A percentile compares a stretch with the other conserved stretches of the same genome.
These are phyloP conservation scores for Yamadazyma membranifaciens DNA, from an alignment of 1,139 yeast species.

Conservation along the genomic window DNA sequence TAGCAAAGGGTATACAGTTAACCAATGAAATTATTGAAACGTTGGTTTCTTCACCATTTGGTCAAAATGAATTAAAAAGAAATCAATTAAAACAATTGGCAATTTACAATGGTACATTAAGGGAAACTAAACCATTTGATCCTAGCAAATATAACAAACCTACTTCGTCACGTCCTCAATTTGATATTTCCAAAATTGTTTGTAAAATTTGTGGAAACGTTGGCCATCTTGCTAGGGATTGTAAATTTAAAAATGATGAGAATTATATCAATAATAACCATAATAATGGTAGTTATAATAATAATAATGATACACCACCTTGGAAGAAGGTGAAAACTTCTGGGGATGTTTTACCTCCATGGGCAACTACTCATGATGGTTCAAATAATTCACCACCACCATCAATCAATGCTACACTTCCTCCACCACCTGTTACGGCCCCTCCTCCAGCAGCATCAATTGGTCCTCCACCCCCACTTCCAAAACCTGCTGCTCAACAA, in stretches of 20 bases:
- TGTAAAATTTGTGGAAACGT: conserved; percentile 77
- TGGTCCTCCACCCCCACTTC: conserved; percentile 24
- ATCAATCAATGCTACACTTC: conserved; percentile 24
- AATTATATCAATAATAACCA: too few relatives aligned
- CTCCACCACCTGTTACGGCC: conserved; percentile 31
- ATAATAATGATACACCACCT: conserved; percentile 11
- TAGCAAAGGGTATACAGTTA: conserved; percentile 70
- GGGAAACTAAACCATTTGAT: conserved; percentile 74
- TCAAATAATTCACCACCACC: conserved; percentile 16
- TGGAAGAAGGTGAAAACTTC: conserved; percentile 16
- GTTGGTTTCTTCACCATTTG: conserved; percentile 86
- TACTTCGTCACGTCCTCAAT: conserved; percentile 29
- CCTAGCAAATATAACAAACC: conserved; percentile 52
- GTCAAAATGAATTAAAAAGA: conserved; percentile 87
- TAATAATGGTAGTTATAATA: neutral
- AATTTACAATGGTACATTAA: conserved; percentile 85
- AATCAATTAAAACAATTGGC: conserved; percentile 92
- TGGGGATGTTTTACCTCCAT: conserved; percentile 8
- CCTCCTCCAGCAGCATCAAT: conserved; percentile 28
- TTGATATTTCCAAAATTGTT: conserved; percentile 56
- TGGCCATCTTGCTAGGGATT: conserved; percentile 90
- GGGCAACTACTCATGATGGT: conserved; percentile 9
- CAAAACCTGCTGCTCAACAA: conserved; percentile 19
- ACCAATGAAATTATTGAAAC: conserved; percentile 78
- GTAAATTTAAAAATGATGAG: conserved; percentile 38